A percentile compares a stretch with the other conserved stretches of the same genome.
Evolutionary conservation across 371 early-diverging fungal species (phyloP).

Genomic region (Mycotypha africana): DNA sequence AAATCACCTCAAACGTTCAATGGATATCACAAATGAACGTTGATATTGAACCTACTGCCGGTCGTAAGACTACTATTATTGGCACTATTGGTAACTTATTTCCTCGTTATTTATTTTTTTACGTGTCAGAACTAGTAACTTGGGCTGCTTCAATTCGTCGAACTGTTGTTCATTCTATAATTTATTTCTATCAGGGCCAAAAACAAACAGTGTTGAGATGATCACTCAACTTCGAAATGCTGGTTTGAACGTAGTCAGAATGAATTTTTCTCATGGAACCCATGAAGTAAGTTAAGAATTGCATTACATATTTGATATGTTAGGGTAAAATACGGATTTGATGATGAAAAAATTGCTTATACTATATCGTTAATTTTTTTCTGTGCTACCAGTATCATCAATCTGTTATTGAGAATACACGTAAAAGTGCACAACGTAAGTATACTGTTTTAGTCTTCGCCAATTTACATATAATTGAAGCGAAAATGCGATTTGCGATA

Average conservation of each 20-base stretch:
- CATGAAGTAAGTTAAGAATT: slow-evolving; percentile 62
- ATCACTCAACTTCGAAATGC: slow-evolving; percentile 81
- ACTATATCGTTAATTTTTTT: neutral
- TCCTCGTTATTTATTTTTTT: no score
- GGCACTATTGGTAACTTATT: slow-evolving; percentile 20
- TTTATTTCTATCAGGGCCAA: slow-evolving; percentile 52
- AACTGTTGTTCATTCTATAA: neutral
- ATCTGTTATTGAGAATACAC: slow-evolving; percentile 77
- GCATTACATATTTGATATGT: neutral
- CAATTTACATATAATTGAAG: neutral
- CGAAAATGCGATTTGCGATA: no score
- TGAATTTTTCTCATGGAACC: slow-evolving; percentile 93
- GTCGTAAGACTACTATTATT: slow-evolving; percentile 72
- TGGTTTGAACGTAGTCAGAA: slow-evolving; percentile 96
- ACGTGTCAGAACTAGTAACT: no score
- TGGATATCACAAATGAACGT: slow-evolving; percentile 74
- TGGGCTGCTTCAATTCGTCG: no score
- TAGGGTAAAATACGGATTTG: no score
- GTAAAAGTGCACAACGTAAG: slow-evolving; percentile 49
- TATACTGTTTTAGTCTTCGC: no score
- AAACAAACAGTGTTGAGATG: slow-evolving; percentile 81
- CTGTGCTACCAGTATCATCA: slow-evolving; percentile 81
- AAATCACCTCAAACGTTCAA: slow-evolving; percentile 54
- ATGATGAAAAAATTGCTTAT: no score
- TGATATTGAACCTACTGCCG: slow-evolving; percentile 52